Base-by-base conservation (phyloP, 2,329 filamentous ascomycete genomes). In the Cordyceps pruinosa region DNA sequence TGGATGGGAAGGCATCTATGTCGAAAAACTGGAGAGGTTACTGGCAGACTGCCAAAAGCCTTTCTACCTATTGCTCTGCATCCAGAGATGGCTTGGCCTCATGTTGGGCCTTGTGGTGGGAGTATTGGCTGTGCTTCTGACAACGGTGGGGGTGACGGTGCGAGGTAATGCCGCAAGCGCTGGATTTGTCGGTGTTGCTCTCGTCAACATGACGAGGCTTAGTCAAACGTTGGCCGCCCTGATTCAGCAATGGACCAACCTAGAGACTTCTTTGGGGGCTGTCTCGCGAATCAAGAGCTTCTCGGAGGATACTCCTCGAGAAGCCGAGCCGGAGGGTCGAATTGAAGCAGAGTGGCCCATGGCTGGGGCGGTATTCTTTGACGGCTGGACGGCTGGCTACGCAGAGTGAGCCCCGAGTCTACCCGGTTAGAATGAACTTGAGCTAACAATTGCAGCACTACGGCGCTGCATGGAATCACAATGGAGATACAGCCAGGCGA, bases 41-140 rank as follows among this genome's bases (percentile, higher is more conserved):
- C 4, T 44, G 23, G 41, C 15, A 13, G 52, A 55, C 6, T 55
- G 52, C 42, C 52, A 55, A 21, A 55, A 55, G 17, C 52, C 52
- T 23, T 55, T 55, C 21, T 55, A 55, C 17, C 42, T 55, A 17
- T 47, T 55, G 42, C 42, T 55, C 10, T 55, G 52, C 42, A 55
- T 55, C 21, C 52, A 55, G 17, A 10, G 42, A 28, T 55, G 52
- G 52, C 52, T 84, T 83, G 61, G 69, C 81, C 1, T 68, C 83
- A 7, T 77, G 72, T 52, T 75, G 73, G 34, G 72, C 80, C 13
- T 81, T 83, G 23, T 19, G 23, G 63, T 72, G 76, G 34, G 83
- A 80, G 80, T 72, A 74, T 1, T 71, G 62, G 3, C 79, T 26
- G 74, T 75, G 1, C 69, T 73, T 1, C 60, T 76, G 3, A 72